Percentiles rank a stretch among this genome's conserved stretches.
phyloP scores from a whole-genome alignment of 108 stramenopile genomes.

The Pseudonitzschia pungens region DNA sequence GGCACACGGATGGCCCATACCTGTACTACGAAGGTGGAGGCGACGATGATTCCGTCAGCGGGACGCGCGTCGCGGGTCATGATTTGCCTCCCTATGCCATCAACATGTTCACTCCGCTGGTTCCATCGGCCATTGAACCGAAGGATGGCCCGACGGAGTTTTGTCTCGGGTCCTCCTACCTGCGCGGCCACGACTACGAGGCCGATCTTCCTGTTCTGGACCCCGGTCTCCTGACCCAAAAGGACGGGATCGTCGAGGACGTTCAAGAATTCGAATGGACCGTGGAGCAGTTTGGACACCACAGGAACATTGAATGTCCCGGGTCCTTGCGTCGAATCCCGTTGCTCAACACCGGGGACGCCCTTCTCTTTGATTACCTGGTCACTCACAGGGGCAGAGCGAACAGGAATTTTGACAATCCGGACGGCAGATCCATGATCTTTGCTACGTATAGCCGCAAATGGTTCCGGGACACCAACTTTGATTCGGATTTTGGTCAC shows the following conservation, averaged over 20 bases:
- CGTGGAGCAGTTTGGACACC: background rate
- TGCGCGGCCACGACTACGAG: slow-evolving; percentile 2
- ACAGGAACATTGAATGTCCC: slow-evolving; percentile 15
- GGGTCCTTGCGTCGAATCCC: background rate
- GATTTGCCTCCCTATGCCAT: slow-evolving; percentile 34
- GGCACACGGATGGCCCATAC: slow-evolving; percentile 34
- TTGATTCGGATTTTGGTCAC: slow-evolving; percentile 3
- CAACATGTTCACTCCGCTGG: slow-evolving; percentile 28
- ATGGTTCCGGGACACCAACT: slow-evolving; percentile 30
- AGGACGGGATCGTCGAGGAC: background rate
- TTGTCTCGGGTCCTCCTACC: slow-evolving; percentile 31
- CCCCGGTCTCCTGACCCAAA: background rate
- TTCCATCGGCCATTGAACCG: slow-evolving; percentile 5
- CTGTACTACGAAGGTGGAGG: background rate
- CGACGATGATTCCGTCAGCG: background rate
- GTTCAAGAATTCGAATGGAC: slow-evolving; percentile 5
- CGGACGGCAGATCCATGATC: slow-evolving; percentile 9
- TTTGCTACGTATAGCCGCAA: slow-evolving; percentile 4
- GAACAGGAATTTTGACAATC: slow-evolving; percentile 6
- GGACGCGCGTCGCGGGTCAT: slow-evolving; percentile 24
- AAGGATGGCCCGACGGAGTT: slow-evolving; percentile 40
- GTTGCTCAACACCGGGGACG: slow-evolving; percentile 29
- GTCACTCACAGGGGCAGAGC: slow-evolving; percentile 27
- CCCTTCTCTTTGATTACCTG: slow-evolving; percentile 32
- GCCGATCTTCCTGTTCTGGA: background rate